Percentiles rank a stretch among this genome's conserved stretches.
Conservation (phyloP, 2,329 filamentous ascomycete species). For the Trichoderma harzianum region DNA sequence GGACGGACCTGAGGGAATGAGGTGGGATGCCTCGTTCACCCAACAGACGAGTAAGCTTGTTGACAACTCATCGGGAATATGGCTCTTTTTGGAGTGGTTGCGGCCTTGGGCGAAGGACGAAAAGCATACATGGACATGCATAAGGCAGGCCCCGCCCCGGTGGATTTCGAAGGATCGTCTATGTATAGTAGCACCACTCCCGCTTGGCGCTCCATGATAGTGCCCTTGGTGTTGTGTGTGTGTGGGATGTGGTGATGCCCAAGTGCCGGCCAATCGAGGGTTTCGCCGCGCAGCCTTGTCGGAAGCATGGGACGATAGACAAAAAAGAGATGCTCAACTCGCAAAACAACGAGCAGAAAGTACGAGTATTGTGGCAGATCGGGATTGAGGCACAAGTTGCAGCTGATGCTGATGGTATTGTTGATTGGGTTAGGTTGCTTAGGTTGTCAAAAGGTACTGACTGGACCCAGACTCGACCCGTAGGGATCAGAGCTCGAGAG, state of each 20-base stretch:
- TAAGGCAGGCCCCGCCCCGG: not conserved
- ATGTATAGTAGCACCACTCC: not conserved
- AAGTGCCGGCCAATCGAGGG: not conserved
- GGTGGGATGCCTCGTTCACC: not conserved
- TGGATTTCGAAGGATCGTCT: constrained; percentile 4
- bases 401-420: not conserved
- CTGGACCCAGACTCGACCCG: not conserved
- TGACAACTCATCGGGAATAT: constrained; percentile 13
- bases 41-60: not conserved
- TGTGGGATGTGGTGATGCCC: constrained; percentile 8
- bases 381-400: not conserved
- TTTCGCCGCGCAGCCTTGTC: not conserved
- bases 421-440: not conserved
- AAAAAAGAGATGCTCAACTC: not conserved
- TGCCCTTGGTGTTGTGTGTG: not conserved
- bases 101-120: not conserved
- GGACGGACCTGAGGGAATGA: not conserved
- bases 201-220: not conserved
- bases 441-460: not conserved
- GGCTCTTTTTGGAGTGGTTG: not conserved
- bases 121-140: constrained; percentile 1
- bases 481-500: not conserved
- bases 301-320: not conserved
- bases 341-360: not conserved
- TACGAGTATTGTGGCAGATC: not conserved